Conservation (phyloP, 306 rosid genomes). For the Casuarina equisetifolia region DNA sequence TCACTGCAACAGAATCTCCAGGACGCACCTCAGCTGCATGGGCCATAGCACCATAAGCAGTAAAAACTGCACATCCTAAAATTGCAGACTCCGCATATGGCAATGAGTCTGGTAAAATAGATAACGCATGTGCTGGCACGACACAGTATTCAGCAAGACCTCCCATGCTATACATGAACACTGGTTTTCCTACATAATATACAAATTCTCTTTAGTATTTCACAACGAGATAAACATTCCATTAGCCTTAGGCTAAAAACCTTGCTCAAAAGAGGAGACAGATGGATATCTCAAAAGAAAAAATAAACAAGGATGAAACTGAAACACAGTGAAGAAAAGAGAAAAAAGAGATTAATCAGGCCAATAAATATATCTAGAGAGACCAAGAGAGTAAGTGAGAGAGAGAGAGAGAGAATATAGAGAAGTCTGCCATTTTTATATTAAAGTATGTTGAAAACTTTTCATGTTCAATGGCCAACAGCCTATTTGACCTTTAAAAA, state of each 20-base stretch:
- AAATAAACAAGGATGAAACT: constrained; percentile 12
- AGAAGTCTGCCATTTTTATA: too few relatives aligned
- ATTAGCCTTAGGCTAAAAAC: background rate
- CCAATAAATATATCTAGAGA: background rate
- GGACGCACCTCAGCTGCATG: constrained; percentile 93
- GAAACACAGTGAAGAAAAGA: background rate
- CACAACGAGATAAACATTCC: constrained; percentile 9
- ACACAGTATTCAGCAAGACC: constrained; percentile 98
- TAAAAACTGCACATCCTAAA: constrained; percentile 96
- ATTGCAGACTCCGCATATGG: constrained; percentile 88
- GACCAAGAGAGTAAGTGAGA: background rate
- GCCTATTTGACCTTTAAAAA: too few relatives aligned
- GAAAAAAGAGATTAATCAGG: background rate
- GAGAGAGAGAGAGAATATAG: background rate
- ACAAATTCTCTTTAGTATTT: constrained; percentile 24
- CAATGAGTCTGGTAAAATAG: constrained; percentile 67
- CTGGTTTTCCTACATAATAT: constrained; percentile 70
- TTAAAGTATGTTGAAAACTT: too few relatives aligned
- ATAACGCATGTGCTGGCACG: constrained; percentile 82
- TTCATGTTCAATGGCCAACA: too few relatives aligned
- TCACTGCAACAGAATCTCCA: constrained; percentile 92
- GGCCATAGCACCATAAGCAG: constrained; percentile 99
- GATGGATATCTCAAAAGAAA: constrained; percentile 2
- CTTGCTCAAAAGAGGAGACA: background rate
- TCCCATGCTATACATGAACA: constrained; percentile 92